A percentile compares a stretch with the other conserved stretches of the same genome.
Conservation (phyloP, 129 eudicot species). For the Helichrysum umbraculigerum region DNA sequence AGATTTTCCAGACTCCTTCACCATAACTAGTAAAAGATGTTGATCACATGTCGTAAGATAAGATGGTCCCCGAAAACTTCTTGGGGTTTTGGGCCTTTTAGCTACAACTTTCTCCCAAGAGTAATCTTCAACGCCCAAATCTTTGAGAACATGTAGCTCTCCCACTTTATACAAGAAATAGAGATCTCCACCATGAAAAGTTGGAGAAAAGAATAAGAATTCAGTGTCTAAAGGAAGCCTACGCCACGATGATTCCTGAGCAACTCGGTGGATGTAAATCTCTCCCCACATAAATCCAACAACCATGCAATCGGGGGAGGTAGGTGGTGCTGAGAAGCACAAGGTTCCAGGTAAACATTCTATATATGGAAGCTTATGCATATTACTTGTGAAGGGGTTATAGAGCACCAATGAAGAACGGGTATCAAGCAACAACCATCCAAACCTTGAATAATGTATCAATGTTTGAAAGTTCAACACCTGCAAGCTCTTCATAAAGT, state of each 20-base stretch:
- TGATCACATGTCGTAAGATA: background rate
- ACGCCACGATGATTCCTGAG: background rate
- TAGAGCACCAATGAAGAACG: background rate
- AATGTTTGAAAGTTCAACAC: background rate
- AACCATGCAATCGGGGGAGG: background rate
- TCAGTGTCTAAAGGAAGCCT: background rate
- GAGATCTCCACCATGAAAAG: background rate
- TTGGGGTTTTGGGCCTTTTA: background rate
- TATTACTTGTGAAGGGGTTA: background rate
- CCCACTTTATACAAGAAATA: background rate
- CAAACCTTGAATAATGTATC: slow-evolving; percentile 18
- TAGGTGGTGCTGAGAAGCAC: background rate
- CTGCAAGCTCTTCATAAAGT: background rate
- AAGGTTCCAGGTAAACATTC: background rate
- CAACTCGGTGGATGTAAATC: too few relatives aligned
- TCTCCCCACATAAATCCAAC: background rate
- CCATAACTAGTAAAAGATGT: background rate
- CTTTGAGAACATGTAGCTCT: background rate
- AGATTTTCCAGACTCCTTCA: background rate
- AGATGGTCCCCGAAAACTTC: background rate
- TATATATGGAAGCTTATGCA: background rate
- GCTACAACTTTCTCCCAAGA: background rate
- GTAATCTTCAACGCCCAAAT: background rate
- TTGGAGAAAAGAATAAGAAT: background rate
- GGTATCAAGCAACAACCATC: background rate